phyloP scores from a whole-genome alignment of 202 grass and related monocot species.

The Musa balbisiana region DNA sequence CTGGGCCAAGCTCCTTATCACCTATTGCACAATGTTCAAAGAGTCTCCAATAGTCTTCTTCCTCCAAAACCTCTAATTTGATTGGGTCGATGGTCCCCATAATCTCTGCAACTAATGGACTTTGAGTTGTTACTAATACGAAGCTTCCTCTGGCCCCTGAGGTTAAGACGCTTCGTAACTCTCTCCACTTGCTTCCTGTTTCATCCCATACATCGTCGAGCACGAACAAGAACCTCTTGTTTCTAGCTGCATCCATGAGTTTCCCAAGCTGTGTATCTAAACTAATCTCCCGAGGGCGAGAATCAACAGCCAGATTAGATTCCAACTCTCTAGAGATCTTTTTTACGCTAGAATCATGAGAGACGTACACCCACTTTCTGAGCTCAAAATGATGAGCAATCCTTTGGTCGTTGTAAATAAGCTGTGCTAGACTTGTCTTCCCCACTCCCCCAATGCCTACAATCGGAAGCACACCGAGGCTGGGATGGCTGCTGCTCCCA shows the following conservation, averaged over 20 bases:
- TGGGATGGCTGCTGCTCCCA: background rate
- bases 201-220: conserved; percentile 26
- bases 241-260: background rate
- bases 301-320: background rate
- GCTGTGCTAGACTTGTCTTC: conserved; percentile 31
- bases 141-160: background rate
- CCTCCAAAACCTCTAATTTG: background rate
- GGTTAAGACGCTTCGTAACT: conserved; percentile 10
- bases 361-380: conserved; percentile 24
- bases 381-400: conserved; percentile 20
- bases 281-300: conserved; percentile 17
- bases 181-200: conserved; percentile 12
- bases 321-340: background rate
- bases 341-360: background rate
- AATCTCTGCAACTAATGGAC: background rate
- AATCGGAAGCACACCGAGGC: conserved; percentile 2
- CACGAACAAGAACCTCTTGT: conserved; percentile 26
- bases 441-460: conserved; percentile 23
- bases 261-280: background rate
- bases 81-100: conserved; percentile 1
- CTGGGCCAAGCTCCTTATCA: background rate
- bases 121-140: conserved; percentile 28
- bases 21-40: conserved; percentile 33
- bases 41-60: conserved; percentile 1
- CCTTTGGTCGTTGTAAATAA: conserved; percentile 21